Evolutionary conservation across 1,284 basidiomycete species (phyloP).

Genomic region (Papiliotrema fonsecae): DNA sequence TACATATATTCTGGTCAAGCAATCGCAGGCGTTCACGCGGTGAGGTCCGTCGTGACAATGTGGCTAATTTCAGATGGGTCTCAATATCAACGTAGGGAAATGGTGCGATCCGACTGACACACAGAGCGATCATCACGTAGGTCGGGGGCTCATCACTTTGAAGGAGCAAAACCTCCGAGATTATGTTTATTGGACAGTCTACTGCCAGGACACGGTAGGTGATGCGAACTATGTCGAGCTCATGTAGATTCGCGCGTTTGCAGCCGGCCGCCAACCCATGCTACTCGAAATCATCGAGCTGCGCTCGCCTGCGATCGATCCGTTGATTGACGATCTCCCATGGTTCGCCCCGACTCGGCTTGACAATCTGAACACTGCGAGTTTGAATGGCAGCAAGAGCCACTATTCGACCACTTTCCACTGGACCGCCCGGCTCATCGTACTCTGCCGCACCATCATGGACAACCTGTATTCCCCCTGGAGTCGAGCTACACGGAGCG

Average conservation of each 20-base stretch:
- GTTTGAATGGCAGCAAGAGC: slow-evolving; percentile 6
- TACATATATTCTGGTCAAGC: slow-evolving; percentile 20
- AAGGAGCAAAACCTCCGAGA: slow-evolving; percentile 16
- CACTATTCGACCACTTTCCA: slow-evolving; percentile 16
- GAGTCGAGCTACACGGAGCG: background rate
- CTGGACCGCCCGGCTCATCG: slow-evolving; percentile 15
- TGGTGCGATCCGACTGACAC: background rate
- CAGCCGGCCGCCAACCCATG: slow-evolving; percentile 19
- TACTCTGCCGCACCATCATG: slow-evolving; percentile 8
- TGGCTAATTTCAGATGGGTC: background rate
- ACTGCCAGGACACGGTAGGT: slow-evolving; percentile 13
- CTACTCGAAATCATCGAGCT: slow-evolving; percentile 2
- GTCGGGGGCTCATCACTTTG: slow-evolving; percentile 13
- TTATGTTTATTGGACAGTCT: slow-evolving; percentile 20
- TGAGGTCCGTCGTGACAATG: slow-evolving; percentile 4
- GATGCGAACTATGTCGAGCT: background rate
- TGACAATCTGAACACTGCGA: background rate
- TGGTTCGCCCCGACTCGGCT: slow-evolving; percentile 4
- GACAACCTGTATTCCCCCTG: slow-evolving; percentile 11
- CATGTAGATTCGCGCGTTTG: slow-evolving; percentile 16
- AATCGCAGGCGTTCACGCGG: slow-evolving; percentile 16
- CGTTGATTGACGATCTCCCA: slow-evolving; percentile 5
- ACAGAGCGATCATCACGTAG: slow-evolving; percentile 11
- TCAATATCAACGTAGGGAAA: slow-evolving; percentile 11
- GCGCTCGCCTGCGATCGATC: slow-evolving; percentile 12